Evolutionary conservation across 23 red algal genomes (phyloP).

Genomic region (Gracilaria caudata): DNA sequence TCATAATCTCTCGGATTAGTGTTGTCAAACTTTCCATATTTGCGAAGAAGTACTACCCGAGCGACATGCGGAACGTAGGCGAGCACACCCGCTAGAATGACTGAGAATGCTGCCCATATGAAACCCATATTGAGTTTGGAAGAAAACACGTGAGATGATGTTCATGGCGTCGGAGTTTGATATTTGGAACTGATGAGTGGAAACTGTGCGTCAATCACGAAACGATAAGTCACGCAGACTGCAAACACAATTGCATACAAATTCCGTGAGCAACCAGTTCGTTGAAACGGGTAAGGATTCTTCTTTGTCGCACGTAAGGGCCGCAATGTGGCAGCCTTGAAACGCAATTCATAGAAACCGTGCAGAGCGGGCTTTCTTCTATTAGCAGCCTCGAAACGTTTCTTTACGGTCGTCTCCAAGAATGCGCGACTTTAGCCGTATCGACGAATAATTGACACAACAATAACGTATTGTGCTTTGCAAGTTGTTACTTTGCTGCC

Average conservation of each 20-base stretch:
- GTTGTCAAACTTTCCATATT: slow-evolving; percentile 50
- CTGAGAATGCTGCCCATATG: slow-evolving; percentile 13
- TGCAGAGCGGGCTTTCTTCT: background rate
- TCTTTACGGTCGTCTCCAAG: background rate
- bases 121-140: background rate
- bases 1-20: slow-evolving; percentile 3
- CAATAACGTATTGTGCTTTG: background rate
- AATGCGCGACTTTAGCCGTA: background rate
- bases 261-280: background rate
- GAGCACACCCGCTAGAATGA: slow-evolving; percentile 14
- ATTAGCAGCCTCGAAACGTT: background rate
- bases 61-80: slow-evolving; percentile 45
- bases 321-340: background rate
- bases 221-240: background rate
- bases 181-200: background rate
- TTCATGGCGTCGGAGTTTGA: background rate
- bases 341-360: background rate
- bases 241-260: background rate
- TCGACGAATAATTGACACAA: background rate
- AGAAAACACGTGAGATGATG: background rate
- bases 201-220: background rate
- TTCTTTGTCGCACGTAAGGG: background rate
- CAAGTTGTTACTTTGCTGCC: no score
- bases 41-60: slow-evolving; percentile 4
- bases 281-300: background rate